A percentile compares a stretch with the other conserved stretches of the same genome.
These are phyloP conservation scores for Mortierella sp. DNA, from an alignment of 371 early-diverging fungal species.

Conservation along the genomic window DNA sequence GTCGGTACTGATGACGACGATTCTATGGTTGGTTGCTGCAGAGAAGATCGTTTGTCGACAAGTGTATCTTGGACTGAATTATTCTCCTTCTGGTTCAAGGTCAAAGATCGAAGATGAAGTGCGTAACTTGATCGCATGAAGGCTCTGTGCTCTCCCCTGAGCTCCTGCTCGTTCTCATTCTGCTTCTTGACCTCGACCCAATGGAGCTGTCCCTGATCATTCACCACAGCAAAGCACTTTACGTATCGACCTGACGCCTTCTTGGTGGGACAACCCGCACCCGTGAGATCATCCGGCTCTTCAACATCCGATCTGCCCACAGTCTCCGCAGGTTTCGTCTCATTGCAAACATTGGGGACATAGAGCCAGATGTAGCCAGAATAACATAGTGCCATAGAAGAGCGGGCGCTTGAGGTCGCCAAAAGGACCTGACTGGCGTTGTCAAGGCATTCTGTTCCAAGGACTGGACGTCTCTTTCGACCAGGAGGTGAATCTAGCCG, in stretches of 20 bases:
- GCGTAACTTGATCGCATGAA: constrained; percentile 22
- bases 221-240: constrained; percentile 47
- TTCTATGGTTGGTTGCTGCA: neutral
- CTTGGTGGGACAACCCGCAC: too few relatives aligned
- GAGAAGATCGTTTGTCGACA: neutral
- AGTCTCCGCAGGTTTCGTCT: neutral
- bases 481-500: constrained; percentile 29
- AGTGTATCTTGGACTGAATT: neutral
- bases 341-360: constrained; percentile 6
- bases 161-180: constrained; percentile 21
- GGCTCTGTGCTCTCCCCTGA: constrained; percentile 3
- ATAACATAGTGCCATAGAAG: constrained; percentile 34
- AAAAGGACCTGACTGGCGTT: constrained; percentile 35
- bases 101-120: constrained; percentile 6
- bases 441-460: constrained; percentile 49
- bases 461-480: constrained; percentile 23
- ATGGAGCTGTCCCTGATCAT: constrained; percentile 43
- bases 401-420: constrained; percentile 40
- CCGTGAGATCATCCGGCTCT: too few relatives aligned
- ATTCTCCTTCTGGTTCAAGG: neutral
- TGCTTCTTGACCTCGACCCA: constrained; percentile 53
- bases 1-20: neutral
- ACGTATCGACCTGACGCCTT: constrained; percentile 33
- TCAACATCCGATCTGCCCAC: neutral
- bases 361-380: constrained; percentile 51